phyloP scores from a whole-genome alignment of 1,284 basidiomycete species.

The Papiliotrema flavescens region DNA sequence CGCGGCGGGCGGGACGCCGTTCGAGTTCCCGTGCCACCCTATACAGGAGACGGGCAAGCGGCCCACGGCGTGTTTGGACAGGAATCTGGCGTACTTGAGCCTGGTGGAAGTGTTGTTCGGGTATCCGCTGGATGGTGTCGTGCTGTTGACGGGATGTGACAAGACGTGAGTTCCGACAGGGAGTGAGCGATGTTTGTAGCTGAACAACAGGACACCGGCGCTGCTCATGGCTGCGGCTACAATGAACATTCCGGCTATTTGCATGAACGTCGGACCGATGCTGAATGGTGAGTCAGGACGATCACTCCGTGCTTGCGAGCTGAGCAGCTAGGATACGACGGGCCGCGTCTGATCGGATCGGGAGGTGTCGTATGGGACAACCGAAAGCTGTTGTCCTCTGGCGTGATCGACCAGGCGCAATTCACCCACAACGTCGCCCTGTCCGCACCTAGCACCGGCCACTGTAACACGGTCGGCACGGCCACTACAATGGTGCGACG shows the following conservation, averaged over 20 bases:
- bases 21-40: conserved; percentile 50
- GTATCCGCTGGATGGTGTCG: conserved; percentile 47
- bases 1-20: conserved; percentile 46
- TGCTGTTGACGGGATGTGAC: conserved; percentile 48
- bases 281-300: conserved; percentile 30
- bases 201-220: conserved; percentile 35
- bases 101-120: conserved; percentile 47
- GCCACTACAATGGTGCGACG: conserved; percentile 60
- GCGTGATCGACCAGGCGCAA: conserved; percentile 40
- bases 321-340: conserved; percentile 30
- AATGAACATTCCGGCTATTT: conserved; percentile 44
- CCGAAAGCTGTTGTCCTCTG: conserved; percentile 33
- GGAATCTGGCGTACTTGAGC: conserved; percentile 45
- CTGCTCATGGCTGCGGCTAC: conserved; percentile 39
- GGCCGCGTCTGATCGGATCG: conserved; percentile 40
- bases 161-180: conserved; percentile 57
- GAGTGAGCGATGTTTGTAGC: background rate
- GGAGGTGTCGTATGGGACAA: conserved; percentile 46
- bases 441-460: conserved; percentile 39
- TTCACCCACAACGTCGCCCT: conserved; percentile 40
- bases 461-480: conserved; percentile 49
- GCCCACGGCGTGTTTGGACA: conserved; percentile 45
- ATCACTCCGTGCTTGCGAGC: background rate
- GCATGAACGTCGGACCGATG: conserved; percentile 46
- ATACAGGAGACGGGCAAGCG: conserved; percentile 50